Percentiles rank a stretch among this genome's conserved stretches.
These are phyloP conservation scores for Gaertneriomyces sp. DNA, from an alignment of 192 early-diverging fungal species.

Conservation along the genomic window DNA sequence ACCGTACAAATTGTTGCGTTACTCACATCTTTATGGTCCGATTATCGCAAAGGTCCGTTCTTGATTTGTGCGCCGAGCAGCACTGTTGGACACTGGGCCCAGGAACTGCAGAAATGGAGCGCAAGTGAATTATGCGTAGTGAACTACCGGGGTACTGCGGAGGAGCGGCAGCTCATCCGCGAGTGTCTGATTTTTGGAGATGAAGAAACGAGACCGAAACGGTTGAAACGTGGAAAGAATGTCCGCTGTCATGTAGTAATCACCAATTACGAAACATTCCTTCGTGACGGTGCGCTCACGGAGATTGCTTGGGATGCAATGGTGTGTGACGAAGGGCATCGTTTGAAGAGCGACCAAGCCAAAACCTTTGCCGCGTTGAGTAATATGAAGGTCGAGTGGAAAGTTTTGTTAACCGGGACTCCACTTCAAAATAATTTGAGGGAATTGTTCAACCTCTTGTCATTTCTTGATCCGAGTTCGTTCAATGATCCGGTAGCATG, in stretches of 20 bases:
- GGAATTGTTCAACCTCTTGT: constrained; percentile 69
- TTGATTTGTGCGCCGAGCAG: constrained; percentile 66
- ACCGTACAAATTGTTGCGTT: constrained; percentile 67
- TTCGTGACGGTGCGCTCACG: constrained; percentile 40
- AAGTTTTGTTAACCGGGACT: constrained; percentile 66
- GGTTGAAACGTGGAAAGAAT: not conserved
- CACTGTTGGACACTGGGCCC: constrained; percentile 63
- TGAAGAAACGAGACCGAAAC: not conserved
- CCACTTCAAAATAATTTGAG: constrained; percentile 70
- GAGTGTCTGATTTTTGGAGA: constrained; percentile 49
- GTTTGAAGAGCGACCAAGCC: constrained; percentile 68
- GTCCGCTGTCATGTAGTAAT: constrained; percentile 70
- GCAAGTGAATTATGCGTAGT: constrained; percentile 58
- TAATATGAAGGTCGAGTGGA: constrained; percentile 48
- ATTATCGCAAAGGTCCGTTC: constrained; percentile 55
- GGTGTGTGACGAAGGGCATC: constrained; percentile 74
- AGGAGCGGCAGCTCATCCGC: constrained; percentile 43
- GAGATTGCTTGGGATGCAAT: constrained; percentile 60
- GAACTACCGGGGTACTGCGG: constrained; percentile 50
- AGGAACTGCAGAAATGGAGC: constrained; percentile 68
- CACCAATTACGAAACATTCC: constrained; percentile 59
- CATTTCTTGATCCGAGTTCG: constrained; percentile 62
- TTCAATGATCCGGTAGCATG: constrained; percentile 49
- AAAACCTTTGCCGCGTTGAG: constrained; percentile 50
- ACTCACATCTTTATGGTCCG: constrained; percentile 42